Evolutionary conservation across 306 rosid species (phyloP), one percentile per base, ranked within the genome.

Genomic region (Vigna reflexopilosa): DNA sequence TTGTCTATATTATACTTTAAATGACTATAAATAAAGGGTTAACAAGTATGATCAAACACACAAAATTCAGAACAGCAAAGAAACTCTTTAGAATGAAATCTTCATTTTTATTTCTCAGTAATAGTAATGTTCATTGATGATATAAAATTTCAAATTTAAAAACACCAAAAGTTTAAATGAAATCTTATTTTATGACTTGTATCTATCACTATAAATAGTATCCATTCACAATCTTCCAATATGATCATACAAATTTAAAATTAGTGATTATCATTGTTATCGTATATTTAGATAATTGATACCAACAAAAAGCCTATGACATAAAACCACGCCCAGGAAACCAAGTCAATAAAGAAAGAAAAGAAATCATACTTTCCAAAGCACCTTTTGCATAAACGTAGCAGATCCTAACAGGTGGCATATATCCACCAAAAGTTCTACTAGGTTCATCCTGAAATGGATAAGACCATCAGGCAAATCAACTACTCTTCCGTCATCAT

Each of bases 351-450:
- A 79, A 12, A 16, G 44, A 78, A 72, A 38, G 13, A 16, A 38
- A 75, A 45, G 26, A 76, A 55, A 80, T 15, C 24, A 32, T 38
- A 83, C 16, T 54, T 58, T 80, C 38, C 54, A 54, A 65, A 81
- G 76, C 80, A 94, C 98, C 98, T 92, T 92, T 83, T 92, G 95
- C 61, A 87, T 77, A 81, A 89, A 92, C 72, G 81, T 77, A 54
- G 93, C 52, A 77, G 98, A 89, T 81, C 93, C 87, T 85, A 94
- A 83, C 69, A 94, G 85, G 79, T 94, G 97, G 86, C 97, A 90
- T 80, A 89, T 89, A 85, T 94, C 98, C 83, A 94, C 98, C 84
- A 94, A 83, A 80, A 94, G 96, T 70, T 94, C 98, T 80, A 90
- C 92, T 55, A 92, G 89, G 78, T 94, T 91, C 88, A 73, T 82